Base-by-base conservation (phyloP, 139 green algal species). In the Microglena sp. region DNA sequence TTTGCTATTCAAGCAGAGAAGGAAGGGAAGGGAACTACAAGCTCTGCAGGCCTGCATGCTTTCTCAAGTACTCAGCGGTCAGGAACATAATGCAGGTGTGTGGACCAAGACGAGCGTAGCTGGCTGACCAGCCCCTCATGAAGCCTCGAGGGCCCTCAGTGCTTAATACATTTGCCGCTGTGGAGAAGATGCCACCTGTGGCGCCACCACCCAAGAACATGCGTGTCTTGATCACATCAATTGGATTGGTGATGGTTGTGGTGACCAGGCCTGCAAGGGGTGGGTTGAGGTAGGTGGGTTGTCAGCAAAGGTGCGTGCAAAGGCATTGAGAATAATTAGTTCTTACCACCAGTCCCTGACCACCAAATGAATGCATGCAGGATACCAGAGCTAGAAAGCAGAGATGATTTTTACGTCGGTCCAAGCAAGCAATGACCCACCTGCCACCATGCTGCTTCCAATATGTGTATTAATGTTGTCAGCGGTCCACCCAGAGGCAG, bases 171-270 rank as follows among this genome's bases (percentile, higher is more conserved):
- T 75, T 55, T 6, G 74, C 57, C 5, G 66, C 72, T 28, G 28
- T 72, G 60, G 70, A 83, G 43, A 60, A 43, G 30, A 63, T 57
- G 7, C 72, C 64, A 35, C 68, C 69, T 74, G 62, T 36, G 46
- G 58, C 40, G 11, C 50, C 4, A 73, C 66, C 54, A 76, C 71
- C 70, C 0, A 78, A 59, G 58, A 85, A 90, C 77, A 91, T 86
- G 45, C 76, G 69, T 43, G 85, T 93, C 68, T 94, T 95, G n/a
- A 95, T 64, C 27, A 96, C 84, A 62, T 96, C 91, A 0, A 90
- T 80, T 5, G 91, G 90, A 24, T 88, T 85, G 0, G 86, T 95
- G 28, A 86, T 83, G 1, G 87, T 94, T 2, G 91, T 95, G 4
- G 91, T 94, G 11, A 92, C 86, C 21, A 95, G 63, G 11, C 91